These are phyloP conservation scores for Phlyctochytrium arcticum DNA, from an alignment of 192 early-diverging fungal genomes.

Conservation along the genomic window DNA sequence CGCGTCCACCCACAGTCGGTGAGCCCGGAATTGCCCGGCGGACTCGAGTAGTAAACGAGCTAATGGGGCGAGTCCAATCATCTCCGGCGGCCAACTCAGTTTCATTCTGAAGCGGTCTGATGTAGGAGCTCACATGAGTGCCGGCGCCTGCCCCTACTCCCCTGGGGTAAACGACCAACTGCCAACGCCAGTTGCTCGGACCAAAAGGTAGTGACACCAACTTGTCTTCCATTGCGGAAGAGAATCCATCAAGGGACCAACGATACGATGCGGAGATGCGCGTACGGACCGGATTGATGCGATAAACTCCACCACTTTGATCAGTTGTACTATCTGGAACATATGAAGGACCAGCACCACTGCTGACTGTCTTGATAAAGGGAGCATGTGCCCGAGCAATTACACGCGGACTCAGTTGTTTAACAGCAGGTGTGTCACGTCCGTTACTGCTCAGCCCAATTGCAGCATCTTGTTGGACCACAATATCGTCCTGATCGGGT, in stretches of 20 bases:
- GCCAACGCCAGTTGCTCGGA: slow-evolving; percentile 39
- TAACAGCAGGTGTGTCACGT: not conserved
- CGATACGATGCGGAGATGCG: slow-evolving; percentile 24
- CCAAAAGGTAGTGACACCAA: slow-evolving; percentile 53
- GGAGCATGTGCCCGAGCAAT: not conserved
- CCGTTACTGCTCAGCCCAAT: slow-evolving; percentile 3
- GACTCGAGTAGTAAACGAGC: slow-evolving; percentile 32
- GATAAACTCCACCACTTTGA: slow-evolving; percentile 3
- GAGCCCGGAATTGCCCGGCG: slow-evolving; percentile 22
- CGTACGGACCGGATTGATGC: slow-evolving; percentile 12
- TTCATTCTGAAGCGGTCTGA: slow-evolving; percentile 37
- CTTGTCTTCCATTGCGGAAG: slow-evolving; percentile 32
- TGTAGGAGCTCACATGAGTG: slow-evolving; percentile 27
- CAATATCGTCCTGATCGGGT: no score
- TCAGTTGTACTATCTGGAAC: slow-evolving; percentile 2
- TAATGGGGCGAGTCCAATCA: slow-evolving; percentile 34
- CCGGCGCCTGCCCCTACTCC: slow-evolving; percentile 28
- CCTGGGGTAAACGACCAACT: slow-evolving; percentile 42
- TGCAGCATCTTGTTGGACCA: slow-evolving; percentile 15
- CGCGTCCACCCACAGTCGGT: slow-evolving; percentile 2
- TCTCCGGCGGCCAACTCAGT: slow-evolving; percentile 30
- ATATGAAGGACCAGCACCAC: slow-evolving; percentile 18
- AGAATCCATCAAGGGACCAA: slow-evolving; percentile 29
- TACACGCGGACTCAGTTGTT: slow-evolving; percentile 1
- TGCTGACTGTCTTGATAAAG: slow-evolving; percentile 5